These are phyloP conservation scores for Amphirosellinia nigrospora DNA, from an alignment of 495 filamentous ascomycete species.

Conservation along the genomic window DNA sequence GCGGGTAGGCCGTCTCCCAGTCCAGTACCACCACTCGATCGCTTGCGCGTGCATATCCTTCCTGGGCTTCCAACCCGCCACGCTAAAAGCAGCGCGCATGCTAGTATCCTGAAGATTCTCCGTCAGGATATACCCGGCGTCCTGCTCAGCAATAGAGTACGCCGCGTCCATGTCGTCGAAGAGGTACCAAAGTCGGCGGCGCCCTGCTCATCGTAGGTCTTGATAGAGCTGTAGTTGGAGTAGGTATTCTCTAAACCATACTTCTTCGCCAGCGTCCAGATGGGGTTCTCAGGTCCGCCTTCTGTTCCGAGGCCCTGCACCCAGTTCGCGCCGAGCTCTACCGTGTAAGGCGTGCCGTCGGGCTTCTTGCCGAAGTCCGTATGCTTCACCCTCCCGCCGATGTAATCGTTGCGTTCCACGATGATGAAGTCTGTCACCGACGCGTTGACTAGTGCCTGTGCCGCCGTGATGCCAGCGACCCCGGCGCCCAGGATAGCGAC, in stretches of 20 bases:
- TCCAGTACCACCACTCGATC: slow-evolving; percentile 65
- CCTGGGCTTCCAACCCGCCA: slow-evolving; percentile 70
- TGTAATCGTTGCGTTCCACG: slow-evolving; percentile 67
- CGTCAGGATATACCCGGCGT: slow-evolving; percentile 63
- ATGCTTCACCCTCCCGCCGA: slow-evolving; percentile 66
- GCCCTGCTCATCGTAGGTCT: slow-evolving; percentile 65
- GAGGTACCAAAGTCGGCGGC: slow-evolving; percentile 56
- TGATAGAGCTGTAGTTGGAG: slow-evolving; percentile 66
- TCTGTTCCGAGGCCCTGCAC: slow-evolving; percentile 69
- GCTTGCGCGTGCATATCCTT: slow-evolving; percentile 64
- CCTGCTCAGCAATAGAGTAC: slow-evolving; percentile 55
- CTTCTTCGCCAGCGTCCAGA: slow-evolving; percentile 72
- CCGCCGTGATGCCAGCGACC: slow-evolving; percentile 73
- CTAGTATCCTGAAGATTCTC: slow-evolving; percentile 69
- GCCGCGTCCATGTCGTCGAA: slow-evolving; percentile 60
- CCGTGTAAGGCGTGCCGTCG: slow-evolving; percentile 60
- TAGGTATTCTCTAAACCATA: slow-evolving; percentile 66
- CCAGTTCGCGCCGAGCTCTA: slow-evolving; percentile 78
- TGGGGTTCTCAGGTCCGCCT: slow-evolving; percentile 68
- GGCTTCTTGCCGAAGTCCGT: slow-evolving; percentile 62
- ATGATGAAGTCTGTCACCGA: slow-evolving; percentile 73
- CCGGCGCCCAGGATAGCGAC: slow-evolving; percentile 63
- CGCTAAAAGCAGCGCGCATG: slow-evolving; percentile 62
- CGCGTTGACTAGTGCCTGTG: slow-evolving; percentile 68
- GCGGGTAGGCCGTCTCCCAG: slow-evolving; percentile 60